Base-by-base conservation (phyloP, 208 protist genomes). In the Histomonas meleagridis region DNA sequence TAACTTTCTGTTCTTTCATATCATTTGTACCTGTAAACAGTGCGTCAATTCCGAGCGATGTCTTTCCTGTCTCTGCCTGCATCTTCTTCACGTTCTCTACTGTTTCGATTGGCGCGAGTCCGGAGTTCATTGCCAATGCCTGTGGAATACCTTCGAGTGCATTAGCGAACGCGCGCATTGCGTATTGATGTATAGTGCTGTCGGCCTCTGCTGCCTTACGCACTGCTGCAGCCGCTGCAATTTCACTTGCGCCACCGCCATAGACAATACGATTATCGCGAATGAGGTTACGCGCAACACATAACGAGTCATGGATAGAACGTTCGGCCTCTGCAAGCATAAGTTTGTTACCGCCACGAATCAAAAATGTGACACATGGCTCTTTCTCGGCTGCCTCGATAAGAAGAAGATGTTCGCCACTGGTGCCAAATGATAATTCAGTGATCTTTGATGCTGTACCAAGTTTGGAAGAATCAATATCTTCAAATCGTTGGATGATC, bases 321-420 rank as follows among this genome's bases (percentile, higher is more conserved):
- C 99, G 96, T 94, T 99, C 98, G 10, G 98, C 98, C 96, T 99
- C 98, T 90, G 99, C 98, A 79, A 99, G 96, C 94, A 99, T 99
- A 98, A 99, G 99, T 93, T 98, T 97, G 94, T 99, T 99, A 65
- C 98, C 97, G 92, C 98, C 98, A 90, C 98, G 96, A 86, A 99
- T 96, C 55, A 99, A 98, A 53, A 99, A 95, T 12, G 98, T 99
- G 26, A 99, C 98, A 40, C 98, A 98, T 79, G 98, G 97, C 60
- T 96, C 96, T 94, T 98, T 97, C 10, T 97, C 94, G 95, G 98
- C 99, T 49, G 98, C 95, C 95, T 99, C 98, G 94, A 99, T 98
- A 91, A 99, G 96, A 53, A 99, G 95, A 96, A 99, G 99, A 91
- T 97, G 95, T 90, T 96, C 95, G 53, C 92, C 92, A 5, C 57